Percentiles rank a stretch among this genome's conserved stretches.
Conservation (phyloP, 208 protist species). For the Acanthamoeba rhysodes region DNA sequence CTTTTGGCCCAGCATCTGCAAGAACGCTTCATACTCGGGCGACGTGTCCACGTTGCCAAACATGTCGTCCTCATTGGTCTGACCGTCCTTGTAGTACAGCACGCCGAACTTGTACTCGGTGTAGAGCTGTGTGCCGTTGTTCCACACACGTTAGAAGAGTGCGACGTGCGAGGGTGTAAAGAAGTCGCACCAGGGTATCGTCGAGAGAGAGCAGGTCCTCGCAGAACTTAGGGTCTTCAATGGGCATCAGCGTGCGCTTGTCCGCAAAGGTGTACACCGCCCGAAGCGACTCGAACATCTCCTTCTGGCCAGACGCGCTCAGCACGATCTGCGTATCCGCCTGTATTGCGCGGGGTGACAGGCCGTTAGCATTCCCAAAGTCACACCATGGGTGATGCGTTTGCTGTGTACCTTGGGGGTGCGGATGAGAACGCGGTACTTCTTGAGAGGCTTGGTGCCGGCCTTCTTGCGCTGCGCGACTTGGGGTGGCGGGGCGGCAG, state of each 20-base stretch:
- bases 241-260: slow-evolving; percentile 16
- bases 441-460: slow-evolving; percentile 48
- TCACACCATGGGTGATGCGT: neutral
- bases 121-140: slow-evolving; percentile 74
- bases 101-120: slow-evolving; percentile 85
- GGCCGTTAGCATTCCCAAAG: neutral
- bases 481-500: neutral
- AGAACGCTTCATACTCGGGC: slow-evolving; percentile 80
- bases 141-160: neutral
- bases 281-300: slow-evolving; percentile 47
- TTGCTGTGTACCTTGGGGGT: slow-evolving; percentile 1
- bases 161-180: neutral
- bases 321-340: slow-evolving; percentile 54
- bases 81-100: slow-evolving; percentile 79
- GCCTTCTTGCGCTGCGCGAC: slow-evolving; percentile 21
- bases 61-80: slow-evolving; percentile 80
- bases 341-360: neutral
- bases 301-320: slow-evolving; percentile 10
- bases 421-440: slow-evolving; percentile 47
- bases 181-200: slow-evolving; percentile 9
- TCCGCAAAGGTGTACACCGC: slow-evolving; percentile 44
- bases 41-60: slow-evolving; percentile 79
- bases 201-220: slow-evolving; percentile 50
- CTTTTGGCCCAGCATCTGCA: slow-evolving; percentile 77
- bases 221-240: slow-evolving; percentile 57